These are phyloP conservation scores for Wickerhamomyces silvicola DNA, from an alignment of 805 yeast genomes.

Conservation along the genomic window DNA sequence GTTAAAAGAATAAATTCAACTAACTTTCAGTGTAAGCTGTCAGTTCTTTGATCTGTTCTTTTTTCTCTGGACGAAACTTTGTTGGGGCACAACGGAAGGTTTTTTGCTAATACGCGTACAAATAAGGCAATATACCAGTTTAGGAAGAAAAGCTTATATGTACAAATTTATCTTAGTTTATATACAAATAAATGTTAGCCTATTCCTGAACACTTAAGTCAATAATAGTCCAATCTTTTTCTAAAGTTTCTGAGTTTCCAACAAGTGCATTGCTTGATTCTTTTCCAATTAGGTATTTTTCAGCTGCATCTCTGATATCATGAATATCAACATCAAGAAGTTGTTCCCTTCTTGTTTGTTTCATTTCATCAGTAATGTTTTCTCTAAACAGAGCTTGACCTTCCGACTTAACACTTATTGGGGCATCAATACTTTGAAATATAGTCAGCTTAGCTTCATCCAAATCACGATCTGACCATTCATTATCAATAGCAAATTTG, in stretches of 20 bases:
- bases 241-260: constrained; percentile 25
- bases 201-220: constrained; percentile 10
- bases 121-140: too few species aligned
- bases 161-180: neutral
- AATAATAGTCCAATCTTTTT: constrained; percentile 15
- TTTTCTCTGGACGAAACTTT: neutral
- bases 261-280: constrained; percentile 35
- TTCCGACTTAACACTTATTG: constrained; percentile 72
- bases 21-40: too few species aligned
- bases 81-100: neutral
- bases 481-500: constrained; percentile 37
- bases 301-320: constrained; percentile 63
- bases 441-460: constrained; percentile 87
- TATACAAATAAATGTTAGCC: too few species aligned
- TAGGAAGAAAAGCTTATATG: too few species aligned
- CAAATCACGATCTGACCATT: constrained; percentile 57
- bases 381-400: constrained; percentile 61
- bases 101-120: too few species aligned
- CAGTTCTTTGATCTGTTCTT: neutral
- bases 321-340: constrained; percentile 57
- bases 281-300: constrained; percentile 46
- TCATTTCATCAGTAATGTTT: constrained; percentile 70
- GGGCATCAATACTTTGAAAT: constrained; percentile 90
- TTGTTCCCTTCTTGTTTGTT: constrained; percentile 71
- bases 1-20: too few species aligned